Base-by-base conservation (phyloP, 164 flowering plant species). In the Euptelea pleiosperma region DNA sequence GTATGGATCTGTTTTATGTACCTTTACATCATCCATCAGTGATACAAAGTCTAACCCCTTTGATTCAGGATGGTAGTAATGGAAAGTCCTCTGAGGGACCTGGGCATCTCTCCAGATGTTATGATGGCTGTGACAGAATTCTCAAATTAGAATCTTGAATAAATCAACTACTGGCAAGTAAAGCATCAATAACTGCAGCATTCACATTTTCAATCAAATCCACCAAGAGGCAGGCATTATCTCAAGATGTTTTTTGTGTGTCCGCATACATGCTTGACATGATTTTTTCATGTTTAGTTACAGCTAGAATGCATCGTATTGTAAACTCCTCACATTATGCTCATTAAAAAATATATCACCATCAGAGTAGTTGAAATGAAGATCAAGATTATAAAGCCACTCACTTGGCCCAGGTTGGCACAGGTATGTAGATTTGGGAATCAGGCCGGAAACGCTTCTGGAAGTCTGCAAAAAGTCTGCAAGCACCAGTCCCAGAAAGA, bases 91-190 rank as follows among this genome's bases (percentile, higher is more conserved):
- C 57, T 84, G 80, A 39, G 96, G 84, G 25, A 89, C 96, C 18
- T 78, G 82, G 25, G 98, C 98, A 78, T 92, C 98, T 81, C 86
- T 82, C 98, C 98, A 92, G 48, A 92, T 92, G 75, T 89, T 92
- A 70, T 84, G 91, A 65, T 92, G 96, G 77, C 98, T 92, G 80
- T 44, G 51, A 29, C 25, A 48, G 44, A 70, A 55, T 41, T 14
- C 6, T 37, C 37, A 61, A 37, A 52, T 65, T 22, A 68, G 60
- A 48, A 45, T 33, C 42, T 48, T 26, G 30, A 49, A 43, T 8
- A 51, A 19, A 53, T 16, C n/a, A 53, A 39, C 16, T 44, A 42
- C 5, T 29, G 21, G 24, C 44, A 37, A 63, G 36, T 31, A 33
- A 44, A 34, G n/a, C n/a, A 16, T 25, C 15, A 43, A 41, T 55